Base-by-base conservation (phyloP, 2,329 filamentous ascomycete species). In the Rosellinia necatrix region DNA sequence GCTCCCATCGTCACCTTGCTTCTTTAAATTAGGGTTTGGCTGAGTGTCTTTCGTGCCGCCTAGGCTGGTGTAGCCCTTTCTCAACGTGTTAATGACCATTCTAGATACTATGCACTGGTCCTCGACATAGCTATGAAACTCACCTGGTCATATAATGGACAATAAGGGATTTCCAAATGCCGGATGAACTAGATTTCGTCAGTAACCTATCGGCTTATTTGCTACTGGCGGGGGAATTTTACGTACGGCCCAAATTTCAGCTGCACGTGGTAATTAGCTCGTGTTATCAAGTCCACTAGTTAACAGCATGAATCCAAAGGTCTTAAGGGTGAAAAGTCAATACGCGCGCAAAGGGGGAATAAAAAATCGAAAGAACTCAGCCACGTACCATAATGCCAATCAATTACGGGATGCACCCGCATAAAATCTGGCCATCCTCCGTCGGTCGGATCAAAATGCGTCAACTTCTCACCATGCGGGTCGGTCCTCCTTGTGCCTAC, bases 361-460 rank as follows among this genome's bases (percentile, higher is more conserved):
- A 19, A 37, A 3, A 37, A 12, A 5, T 3, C 15, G 4, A 37
- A n/a, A n/a, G 7, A 9, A 5, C 34, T 9, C 2, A 19, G n/a
- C 13, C 17, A 60, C 61, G 12, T 56, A 63, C 61, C 56, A 49
- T 97, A 96, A 72, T 94, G 91, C 94, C 94, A 99, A 74, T 99
- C 94, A 69, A 99, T 92, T 8, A 99, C 90, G 0, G 94, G 93
- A 73, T 99, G 92, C 58, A 97, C 81, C 56, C 94, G 85, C 87
- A 97, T 92, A 68, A 97, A 96, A 38, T 81, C 77, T 30, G 94
- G 94, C 94, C 94, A 99, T 2, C 88, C 92, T 30, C 82, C 78
- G 73, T 97, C 94, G 4, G 94, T 99, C 47, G 81, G 83, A 70
- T 96, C 90, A 70, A 97, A 97, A 73, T 90, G 85, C 34, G 83